A percentile compares a stretch with the other conserved stretches of the same genome.
These are phyloP conservation scores for Boletus pseudo-olivaceus DNA, from an alignment of 768 basidiomycete species.

Conservation along the genomic window DNA sequence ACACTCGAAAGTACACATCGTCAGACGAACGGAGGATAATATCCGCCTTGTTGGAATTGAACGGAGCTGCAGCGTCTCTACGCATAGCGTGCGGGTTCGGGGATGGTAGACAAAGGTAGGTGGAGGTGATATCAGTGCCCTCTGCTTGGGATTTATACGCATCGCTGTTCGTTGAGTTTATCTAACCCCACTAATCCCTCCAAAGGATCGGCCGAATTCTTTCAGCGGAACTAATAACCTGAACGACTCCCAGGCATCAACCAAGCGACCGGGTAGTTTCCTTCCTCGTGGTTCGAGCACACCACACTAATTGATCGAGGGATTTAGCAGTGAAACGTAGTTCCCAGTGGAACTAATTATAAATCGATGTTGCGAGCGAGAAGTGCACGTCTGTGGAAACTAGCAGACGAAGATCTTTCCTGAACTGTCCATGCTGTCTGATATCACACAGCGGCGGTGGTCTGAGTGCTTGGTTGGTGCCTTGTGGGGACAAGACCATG, in stretches of 20 bases:
- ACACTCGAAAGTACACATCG: conserved; percentile 21
- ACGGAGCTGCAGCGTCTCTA: conserved; percentile 34
- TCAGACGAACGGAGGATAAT: conserved; percentile 53
- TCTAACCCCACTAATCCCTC: background rate
- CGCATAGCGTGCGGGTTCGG: conserved; percentile 12
- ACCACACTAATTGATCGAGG: background rate
- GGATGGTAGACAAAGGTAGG: background rate
- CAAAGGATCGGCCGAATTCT: background rate
- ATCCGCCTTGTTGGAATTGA: conserved; percentile 46
- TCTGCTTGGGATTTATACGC: conserved; percentile 12
- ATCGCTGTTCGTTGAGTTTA: background rate
- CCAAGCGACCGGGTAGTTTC: background rate
- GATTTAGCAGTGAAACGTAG: background rate
- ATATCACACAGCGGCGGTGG: background rate
- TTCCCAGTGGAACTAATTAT: conserved; percentile 7
- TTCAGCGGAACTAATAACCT: background rate
- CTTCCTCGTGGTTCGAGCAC: background rate
- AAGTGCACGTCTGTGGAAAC: background rate
- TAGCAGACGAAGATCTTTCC: background rate
- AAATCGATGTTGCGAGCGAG: background rate
- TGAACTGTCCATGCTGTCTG: background rate
- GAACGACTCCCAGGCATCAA: conserved; percentile 6
- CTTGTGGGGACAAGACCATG: background rate
- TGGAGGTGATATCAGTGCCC: background rate
- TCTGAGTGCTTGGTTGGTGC: too few species aligned